Evolutionary conservation across 345 rosid genomes (phyloP), one percentile per base, ranked within the genome.

Genomic region (Geranium brycei): DNA sequence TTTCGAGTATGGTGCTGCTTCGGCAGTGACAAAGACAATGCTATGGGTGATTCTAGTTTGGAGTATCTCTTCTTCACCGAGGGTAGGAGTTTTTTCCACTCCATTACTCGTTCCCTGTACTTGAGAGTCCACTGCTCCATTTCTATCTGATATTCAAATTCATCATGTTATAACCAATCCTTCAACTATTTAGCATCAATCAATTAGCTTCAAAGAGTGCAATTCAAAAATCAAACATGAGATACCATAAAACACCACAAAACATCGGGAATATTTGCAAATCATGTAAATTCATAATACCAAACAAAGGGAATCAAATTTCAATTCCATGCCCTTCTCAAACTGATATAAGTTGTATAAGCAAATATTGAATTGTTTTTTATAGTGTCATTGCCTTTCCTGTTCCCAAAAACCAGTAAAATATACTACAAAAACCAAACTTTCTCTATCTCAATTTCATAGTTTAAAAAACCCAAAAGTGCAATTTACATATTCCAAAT

Each of bases 1-100:
- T 76, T 93, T 93, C 0, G 99, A 93, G 75, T 86, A 93, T n/a
- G 97, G 99, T 64, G 91, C 87, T 0, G 97, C 99, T 76, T 93
- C 99, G 1, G 99, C 77, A 1, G 97, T 81, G 58, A 93, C 96
- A 74, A 89, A 86, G n/a, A 89, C 77, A 15, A 89, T 70, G 58
- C 76, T 89, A 71, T 85, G 58, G 55, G 67, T 71, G 32, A 82
- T 64, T 66, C 68, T 76, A 41, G 75, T 77, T 70, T 59, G 30
- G 1, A 40, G 51, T 28, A 63, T 79, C n/a, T 73, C 74, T 62
- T 66, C 59, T 62, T 75, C 64, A 62, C 71, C 78, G 15, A 62
- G 51, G 59, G 72, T 78, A 7, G 62, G 78, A 58, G 53, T 19
- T 78, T 80, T 76, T 72, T 79, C 79, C 10, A 62, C 69, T 56